Conservation (phyloP, 2,329 filamentous ascomycete genomes). For the Neonectria faginata region DNA sequence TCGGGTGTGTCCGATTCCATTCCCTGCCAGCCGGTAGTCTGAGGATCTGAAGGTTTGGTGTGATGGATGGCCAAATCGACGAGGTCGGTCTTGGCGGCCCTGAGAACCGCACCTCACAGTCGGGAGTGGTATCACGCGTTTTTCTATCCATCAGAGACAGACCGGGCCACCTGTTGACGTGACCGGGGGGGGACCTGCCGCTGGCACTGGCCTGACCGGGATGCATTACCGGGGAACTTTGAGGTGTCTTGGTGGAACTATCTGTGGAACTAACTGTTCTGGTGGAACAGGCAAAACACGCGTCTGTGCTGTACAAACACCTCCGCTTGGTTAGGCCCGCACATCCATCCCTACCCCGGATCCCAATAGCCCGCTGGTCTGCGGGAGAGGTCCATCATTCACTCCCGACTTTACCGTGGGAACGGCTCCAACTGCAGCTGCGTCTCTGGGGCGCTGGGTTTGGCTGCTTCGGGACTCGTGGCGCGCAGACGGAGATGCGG, state of each 20-base stretch:
- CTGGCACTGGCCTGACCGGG: not conserved
- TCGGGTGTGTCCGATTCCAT: not conserved
- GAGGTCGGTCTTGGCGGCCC: not conserved
- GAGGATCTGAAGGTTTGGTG: not conserved
- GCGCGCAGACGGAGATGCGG: slow-evolving; percentile 31
- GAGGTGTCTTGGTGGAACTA: not conserved
- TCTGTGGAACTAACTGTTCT: not conserved
- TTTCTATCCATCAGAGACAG: not conserved
- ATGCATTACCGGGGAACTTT: not conserved
- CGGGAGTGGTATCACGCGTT: not conserved
- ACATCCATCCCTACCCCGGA: not conserved
- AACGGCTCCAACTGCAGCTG: not conserved
- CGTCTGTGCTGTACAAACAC: not conserved
- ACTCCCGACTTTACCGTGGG: slow-evolving; percentile 33
- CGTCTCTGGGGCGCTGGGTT: not conserved
- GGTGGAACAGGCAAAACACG: too few species aligned
- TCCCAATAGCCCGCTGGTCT: not conserved
- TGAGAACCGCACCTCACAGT: not conserved
- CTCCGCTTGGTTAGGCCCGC: not conserved
- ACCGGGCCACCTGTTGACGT: not conserved
- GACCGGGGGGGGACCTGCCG: not conserved
- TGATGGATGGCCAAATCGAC: not conserved
- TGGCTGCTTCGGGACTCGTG: slow-evolving; percentile 21
- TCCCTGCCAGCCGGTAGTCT: not conserved
- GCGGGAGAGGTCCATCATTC: too few species aligned